Evolutionary conservation across 2,329 filamentous ascomycete species (phyloP).

Genomic region (Westerdykella aurantiaca): DNA sequence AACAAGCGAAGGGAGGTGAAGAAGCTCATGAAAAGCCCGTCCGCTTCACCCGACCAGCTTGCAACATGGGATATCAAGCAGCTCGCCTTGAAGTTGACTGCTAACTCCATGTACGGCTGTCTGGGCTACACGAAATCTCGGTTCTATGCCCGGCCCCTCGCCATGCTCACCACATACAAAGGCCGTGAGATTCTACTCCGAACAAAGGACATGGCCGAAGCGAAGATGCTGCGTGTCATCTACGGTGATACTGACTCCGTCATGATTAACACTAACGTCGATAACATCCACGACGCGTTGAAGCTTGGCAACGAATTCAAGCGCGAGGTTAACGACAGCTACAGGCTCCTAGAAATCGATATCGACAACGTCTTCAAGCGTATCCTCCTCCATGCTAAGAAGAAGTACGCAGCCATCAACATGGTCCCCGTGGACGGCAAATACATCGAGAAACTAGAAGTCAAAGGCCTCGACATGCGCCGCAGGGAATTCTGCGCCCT

Average conservation of each 20-base stretch:
- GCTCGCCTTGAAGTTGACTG: slow-evolving; percentile 90
- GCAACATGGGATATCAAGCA: slow-evolving; percentile 98
- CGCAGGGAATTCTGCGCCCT: slow-evolving; percentile 93
- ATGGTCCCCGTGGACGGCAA: slow-evolving; percentile 84
- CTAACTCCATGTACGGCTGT: slow-evolving; percentile 99
- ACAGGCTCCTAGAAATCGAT: slow-evolving; percentile 90
- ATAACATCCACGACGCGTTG: slow-evolving; percentile 83
- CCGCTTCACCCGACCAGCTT: slow-evolving; percentile 75
- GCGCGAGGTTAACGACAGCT: slow-evolving; percentile 86
- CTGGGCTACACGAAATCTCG: slow-evolving; percentile 93
- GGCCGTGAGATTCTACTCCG: slow-evolving; percentile 94
- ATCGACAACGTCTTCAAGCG: slow-evolving; percentile 96
- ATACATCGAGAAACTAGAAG: slow-evolving; percentile 89
- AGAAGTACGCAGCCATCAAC: slow-evolving; percentile 98
- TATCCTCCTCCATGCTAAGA: slow-evolving; percentile 91
- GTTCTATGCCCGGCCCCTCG: slow-evolving; percentile 91
- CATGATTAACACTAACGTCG: slow-evolving; percentile 99
- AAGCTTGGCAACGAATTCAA: slow-evolving; percentile 95
- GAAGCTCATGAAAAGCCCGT: slow-evolving; percentile 91
- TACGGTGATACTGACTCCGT: slow-evolving; percentile 99
- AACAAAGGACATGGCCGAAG: slow-evolving; percentile 93
- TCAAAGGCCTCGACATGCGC: slow-evolving; percentile 98
- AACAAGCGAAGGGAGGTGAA: slow-evolving; percentile 87
- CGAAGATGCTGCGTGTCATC: slow-evolving; percentile 85
- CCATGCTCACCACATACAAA: slow-evolving; percentile 94